Conservation (phyloP, 1,139 yeast genomes). For the Petasospora rhodanensis region DNA sequence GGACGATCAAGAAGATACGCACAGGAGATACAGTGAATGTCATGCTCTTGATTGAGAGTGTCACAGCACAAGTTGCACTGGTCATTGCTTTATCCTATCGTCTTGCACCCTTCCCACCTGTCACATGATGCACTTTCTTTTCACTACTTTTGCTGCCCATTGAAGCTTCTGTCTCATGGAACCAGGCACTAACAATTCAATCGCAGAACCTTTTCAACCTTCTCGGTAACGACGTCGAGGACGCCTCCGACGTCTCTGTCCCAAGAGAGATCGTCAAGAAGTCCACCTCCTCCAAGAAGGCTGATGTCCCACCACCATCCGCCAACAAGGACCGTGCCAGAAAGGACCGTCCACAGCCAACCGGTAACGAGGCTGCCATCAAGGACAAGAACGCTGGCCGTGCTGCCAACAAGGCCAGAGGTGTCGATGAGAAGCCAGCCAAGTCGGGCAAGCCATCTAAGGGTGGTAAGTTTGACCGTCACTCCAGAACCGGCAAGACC, state of each 20-base stretch:
- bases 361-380: conserved; percentile 90
- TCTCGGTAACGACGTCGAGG: conserved; percentile 78
- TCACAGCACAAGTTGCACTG: too few relatives aligned
- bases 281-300: conserved; percentile 81
- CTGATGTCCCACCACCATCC: conserved; percentile 78
- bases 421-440: conserved; percentile 41
- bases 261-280: conserved; percentile 79
- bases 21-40: too few relatives aligned
- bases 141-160: too few relatives aligned
- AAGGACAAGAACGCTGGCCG: conserved; percentile 65
- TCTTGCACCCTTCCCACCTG: too few relatives aligned
- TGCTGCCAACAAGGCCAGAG: conserved; percentile 57
- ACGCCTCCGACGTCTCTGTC: conserved; percentile 41
- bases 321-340: conserved; percentile 80
- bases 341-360: conserved; percentile 60
- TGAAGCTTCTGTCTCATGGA: too few relatives aligned
- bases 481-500: conserved; percentile 74
- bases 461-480: conserved; percentile 71
- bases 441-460: conserved; percentile 43
- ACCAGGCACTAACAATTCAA: neutral
- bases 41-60: too few relatives aligned
- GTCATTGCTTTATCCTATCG: too few relatives aligned
- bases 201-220: conserved; percentile 53
- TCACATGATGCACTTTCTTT: too few relatives aligned
- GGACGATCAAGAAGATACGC: too few relatives aligned